Evolutionary conservation across 1,139 yeast genomes (phyloP), one percentile per base, ranked within the genome.

Genomic region (Keqinozyma sinolaborantium): DNA sequence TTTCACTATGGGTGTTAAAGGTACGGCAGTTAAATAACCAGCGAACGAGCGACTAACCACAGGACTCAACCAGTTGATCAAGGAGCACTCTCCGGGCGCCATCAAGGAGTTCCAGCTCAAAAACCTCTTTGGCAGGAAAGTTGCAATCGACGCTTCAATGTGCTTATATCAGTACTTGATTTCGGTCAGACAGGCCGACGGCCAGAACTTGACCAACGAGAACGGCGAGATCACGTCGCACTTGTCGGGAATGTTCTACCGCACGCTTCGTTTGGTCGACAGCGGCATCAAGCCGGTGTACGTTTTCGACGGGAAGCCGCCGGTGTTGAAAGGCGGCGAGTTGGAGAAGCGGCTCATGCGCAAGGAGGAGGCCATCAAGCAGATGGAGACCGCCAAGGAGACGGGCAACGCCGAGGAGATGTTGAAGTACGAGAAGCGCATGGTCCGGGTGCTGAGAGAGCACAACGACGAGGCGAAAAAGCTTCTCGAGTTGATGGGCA

Each of bases 281-380:
- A 79, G 85, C 50, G 96, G 97, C 14, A 79, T 94, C 49, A 92
- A 92, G 56, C 99, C 99, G 2, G 84, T 90, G 21, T 92, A 88
- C 51, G 97, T 94, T 5, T 92, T 92, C 58, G 98, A 92, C 56
- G 98, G 98, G 20, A 88, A 85, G 49, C 97, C 95, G 11, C 95
- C 95, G 1, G 87, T 82, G 7, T 60, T 92, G 60, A 92, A 92
- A 60, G 86, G 95, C 26, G 95, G 95, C 13, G 98, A 92, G 58
- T 70, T 94, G 47, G 92, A 83, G 39, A 92, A 92, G 56, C 77
- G 98, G 51, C 64, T 82, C 38, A 78, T 78, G 24, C 73, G 85
- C 44, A 73, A 95, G 42, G 94, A 85, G 47, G 95, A 85, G 41
- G 97, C 97, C 0, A 79, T 73, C 36, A 80, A 77, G 47, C 79